A percentile compares a stretch with the other conserved stretches of the same genome.
These are phyloP conservation scores for Daldinia loculata DNA, from an alignment of 495 filamentous ascomycete species.

Conservation along the genomic window DNA sequence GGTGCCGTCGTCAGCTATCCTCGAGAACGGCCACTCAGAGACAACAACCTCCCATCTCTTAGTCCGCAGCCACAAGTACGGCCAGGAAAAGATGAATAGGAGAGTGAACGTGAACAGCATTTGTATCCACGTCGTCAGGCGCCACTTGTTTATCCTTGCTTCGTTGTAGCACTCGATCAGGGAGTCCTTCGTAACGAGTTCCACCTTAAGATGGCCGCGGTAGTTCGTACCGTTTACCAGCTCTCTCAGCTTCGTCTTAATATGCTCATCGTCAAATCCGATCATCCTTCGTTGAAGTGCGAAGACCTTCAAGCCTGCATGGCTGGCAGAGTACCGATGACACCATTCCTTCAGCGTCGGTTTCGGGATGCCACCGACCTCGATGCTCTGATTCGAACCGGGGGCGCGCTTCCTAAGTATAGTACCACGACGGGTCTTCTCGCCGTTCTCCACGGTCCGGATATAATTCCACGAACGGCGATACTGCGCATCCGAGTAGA, in stretches of 20 bases:
- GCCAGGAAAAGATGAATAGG: constrained; percentile 70
- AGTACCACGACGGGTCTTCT: constrained; percentile 55
- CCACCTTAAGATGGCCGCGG: constrained; percentile 61
- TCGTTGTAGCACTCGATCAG: constrained; percentile 64
- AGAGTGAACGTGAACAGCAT: constrained; percentile 69
- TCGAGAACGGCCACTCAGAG: constrained; percentile 62
- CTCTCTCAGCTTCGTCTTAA: constrained; percentile 54
- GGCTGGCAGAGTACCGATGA: constrained; percentile 61
- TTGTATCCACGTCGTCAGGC: constrained; percentile 63
- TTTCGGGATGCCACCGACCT: constrained; percentile 47
- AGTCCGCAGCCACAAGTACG: constrained; percentile 67
- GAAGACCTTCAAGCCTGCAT: constrained; percentile 60
- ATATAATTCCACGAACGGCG: constrained; percentile 44
- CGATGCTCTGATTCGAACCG: constrained; percentile 50
- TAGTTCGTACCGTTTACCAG: constrained; percentile 68
- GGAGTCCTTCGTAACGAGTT: constrained; percentile 60
- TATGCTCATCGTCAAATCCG: constrained; percentile 58
- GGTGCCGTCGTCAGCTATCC: constrained; percentile 29
- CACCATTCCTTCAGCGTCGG: constrained; percentile 65
- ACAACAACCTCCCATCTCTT: constrained; percentile 67
- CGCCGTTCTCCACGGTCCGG: constrained; percentile 51
- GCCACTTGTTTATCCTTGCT: constrained; percentile 63
- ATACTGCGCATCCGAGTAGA: constrained; percentile 52
- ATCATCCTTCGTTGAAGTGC: constrained; percentile 57
- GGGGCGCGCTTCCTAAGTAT: constrained; percentile 51